phyloP scores from a whole-genome alignment of 169 alveolate genomes.

The Plasmodium malariae region DNA sequence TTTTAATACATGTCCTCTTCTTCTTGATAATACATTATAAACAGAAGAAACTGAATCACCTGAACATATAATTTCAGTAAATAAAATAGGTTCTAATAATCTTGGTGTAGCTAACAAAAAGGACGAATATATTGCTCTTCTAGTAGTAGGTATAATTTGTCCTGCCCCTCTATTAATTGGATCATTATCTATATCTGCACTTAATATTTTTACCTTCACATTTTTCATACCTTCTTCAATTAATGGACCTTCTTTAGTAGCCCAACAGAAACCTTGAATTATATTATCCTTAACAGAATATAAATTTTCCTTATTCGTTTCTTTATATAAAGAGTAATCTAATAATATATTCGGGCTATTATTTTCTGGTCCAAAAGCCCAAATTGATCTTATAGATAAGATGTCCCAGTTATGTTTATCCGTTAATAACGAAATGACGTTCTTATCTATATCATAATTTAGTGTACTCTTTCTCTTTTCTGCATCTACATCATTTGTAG shows the following conservation, averaged over 20 bases:
- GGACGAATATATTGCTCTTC: slow-evolving; percentile 98
- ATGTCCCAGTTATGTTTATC: slow-evolving; percentile 97
- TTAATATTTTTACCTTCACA: slow-evolving; percentile 92
- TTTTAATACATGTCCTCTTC: slow-evolving; percentile 93
- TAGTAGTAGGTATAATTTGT: slow-evolving; percentile 98
- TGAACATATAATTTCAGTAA: slow-evolving; percentile 97
- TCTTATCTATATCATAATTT: slow-evolving; percentile 56
- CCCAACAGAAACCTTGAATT: slow-evolving; percentile 99
- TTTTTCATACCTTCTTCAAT: slow-evolving; percentile 96
- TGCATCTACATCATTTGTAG: slow-evolving; percentile 31
- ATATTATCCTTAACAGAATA: slow-evolving; percentile 88
- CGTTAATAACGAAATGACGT: slow-evolving; percentile 82
- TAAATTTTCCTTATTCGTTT: slow-evolving; percentile 89
- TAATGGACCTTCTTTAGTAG: slow-evolving; percentile 99
- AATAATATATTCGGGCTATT: slow-evolving; percentile 94
- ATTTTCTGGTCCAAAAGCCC: slow-evolving; percentile 99
- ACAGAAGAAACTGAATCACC: slow-evolving; percentile 98
- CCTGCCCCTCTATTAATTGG: slow-evolving; percentile 96
- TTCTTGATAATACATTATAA: slow-evolving; percentile 92
- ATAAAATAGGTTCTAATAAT: slow-evolving; percentile 97
- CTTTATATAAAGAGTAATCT: slow-evolving; percentile 97
- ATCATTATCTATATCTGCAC: slow-evolving; percentile 92
- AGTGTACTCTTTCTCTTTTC: slow-evolving; percentile 71
- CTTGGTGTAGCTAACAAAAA: slow-evolving; percentile 98
- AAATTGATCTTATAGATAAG: slow-evolving; percentile 95